Base-by-base conservation (phyloP, 1,139 yeast species). In the Debaryomyces robertsiae region DNA sequence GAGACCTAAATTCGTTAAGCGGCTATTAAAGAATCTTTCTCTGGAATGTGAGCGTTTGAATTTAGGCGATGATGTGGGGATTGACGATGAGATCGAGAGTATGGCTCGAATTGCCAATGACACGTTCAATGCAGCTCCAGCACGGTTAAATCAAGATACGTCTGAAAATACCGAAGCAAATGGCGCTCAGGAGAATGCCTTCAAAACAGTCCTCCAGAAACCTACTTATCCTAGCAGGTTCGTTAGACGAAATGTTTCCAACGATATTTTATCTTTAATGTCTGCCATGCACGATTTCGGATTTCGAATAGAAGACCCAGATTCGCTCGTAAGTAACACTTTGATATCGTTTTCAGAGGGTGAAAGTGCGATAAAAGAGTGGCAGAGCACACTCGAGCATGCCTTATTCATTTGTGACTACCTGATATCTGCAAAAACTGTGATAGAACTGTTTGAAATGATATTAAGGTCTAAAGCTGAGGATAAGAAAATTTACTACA, bases 51-150 rank as follows among this genome's bases (percentile, higher is more conserved):
- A 14, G 11, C 36, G 17, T 24, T 22, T 40, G 17, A 9, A 27
- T 15, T 24, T 28, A n/a, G n/a, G 16, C 18, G 28, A 27, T 33
- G 23, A 25, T n/a, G 15, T 3, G 6, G 25, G 24, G 9, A 16
- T 32, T 9, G 46, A 39, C 19, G 41, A 40, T 11, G 38, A 46
- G 27, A 38, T 32, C 27, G 54, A 50, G 15, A 47, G 40, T 19
- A 32, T 46, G 39, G 48, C 54, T 29, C 22, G 44, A 28, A 30
- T 41, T 16, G 56, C 54, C 6, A 50, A 49, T 11, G 35, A 36
- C n/a, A 27, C 31, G 11, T 47, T 46, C 24, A 44, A 44, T 30
- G 39, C 37, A 13, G 30, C 35, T 30, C 10, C 36, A 6, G 7
- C 11, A 18, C 27, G 16, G 9, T 13, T 2, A 3, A 7, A n/a